These are phyloP conservation scores for Setaria viridis DNA, from an alignment of 202 grass and related monocot species.

Conservation along the genomic window DNA sequence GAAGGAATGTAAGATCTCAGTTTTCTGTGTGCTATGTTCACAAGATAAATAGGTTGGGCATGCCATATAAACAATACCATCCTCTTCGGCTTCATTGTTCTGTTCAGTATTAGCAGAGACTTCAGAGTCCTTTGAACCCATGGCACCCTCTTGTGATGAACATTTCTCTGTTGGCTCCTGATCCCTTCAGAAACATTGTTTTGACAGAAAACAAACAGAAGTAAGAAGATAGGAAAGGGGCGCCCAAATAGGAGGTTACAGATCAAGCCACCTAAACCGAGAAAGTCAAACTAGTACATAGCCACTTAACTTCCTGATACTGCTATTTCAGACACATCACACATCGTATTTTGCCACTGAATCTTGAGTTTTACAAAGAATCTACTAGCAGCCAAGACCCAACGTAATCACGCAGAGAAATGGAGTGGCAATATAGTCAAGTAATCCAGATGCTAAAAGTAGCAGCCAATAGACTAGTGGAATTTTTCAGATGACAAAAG, in stretches of 20 bases:
- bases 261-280: neutral
- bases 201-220: constrained; percentile 31
- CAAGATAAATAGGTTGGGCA: neutral
- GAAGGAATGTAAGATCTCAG: constrained; percentile 25
- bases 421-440: neutral
- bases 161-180: constrained; percentile 19
- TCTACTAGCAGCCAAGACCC: neutral
- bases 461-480: neutral
- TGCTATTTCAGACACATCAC: neutral
- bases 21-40: neutral
- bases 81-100: constrained; percentile 54
- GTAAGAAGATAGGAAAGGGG: constrained; percentile 8
- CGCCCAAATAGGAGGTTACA: neutral
- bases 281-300: neutral
- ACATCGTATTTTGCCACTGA: neutral
- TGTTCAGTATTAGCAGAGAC: constrained; percentile 18
- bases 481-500: neutral
- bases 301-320: neutral
- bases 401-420: neutral
- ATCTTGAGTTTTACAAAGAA: neutral
- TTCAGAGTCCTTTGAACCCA: constrained; percentile 44
- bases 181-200: constrained; percentile 42
- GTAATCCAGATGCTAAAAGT: too few species aligned
- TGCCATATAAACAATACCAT: constrained; percentile 52
- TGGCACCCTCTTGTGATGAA: constrained; percentile 31